These are phyloP conservation scores for Neoarthrinium moseri DNA, from an alignment of 2,329 filamentous ascomycete species.

Conservation along the genomic window DNA sequence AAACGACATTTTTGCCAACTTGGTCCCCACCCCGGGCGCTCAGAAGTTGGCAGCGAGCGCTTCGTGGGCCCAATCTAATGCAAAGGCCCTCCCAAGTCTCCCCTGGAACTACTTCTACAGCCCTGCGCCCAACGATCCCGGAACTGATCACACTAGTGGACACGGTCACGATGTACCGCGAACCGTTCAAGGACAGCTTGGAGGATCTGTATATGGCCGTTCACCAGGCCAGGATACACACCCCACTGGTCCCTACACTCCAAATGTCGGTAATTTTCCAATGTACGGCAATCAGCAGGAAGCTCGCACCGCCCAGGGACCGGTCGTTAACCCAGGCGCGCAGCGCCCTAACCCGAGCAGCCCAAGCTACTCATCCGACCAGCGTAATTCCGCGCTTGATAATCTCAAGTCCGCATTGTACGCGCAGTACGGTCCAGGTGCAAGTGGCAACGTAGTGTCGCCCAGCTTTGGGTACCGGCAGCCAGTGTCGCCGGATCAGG, in stretches of 20 bases:
- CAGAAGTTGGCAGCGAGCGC: constrained; percentile 26
- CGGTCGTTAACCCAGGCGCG: not conserved
- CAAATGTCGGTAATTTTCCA: not conserved
- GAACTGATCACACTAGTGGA: constrained; percentile 16
- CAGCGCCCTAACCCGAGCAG: not conserved
- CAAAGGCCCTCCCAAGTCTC: constrained; percentile 31
- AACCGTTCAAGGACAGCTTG: constrained; percentile 18
- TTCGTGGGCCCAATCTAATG: constrained; percentile 26
- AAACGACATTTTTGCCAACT: constrained; percentile 47
- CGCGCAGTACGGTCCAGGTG: constrained; percentile 10
- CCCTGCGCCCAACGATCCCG: constrained; percentile 21
- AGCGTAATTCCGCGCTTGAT: constrained; percentile 10
- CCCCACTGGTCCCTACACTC: too few relatives aligned
- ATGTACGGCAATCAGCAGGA: not conserved
- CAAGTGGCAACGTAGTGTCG: not conserved
- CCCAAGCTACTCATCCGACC: constrained; percentile 3
- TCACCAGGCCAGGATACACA: constrained; percentile 7
- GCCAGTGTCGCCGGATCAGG: not conserved
- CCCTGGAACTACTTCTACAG: constrained; percentile 51
- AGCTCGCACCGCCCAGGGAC: not conserved
- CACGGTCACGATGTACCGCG: constrained; percentile 22
- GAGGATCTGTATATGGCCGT: too few relatives aligned
- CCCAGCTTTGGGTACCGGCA: not conserved
- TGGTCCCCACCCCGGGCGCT: constrained; percentile 31
- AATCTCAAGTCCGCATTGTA: constrained; percentile 8